A percentile compares a stretch with the other conserved stretches of the same genome.
Evolutionary conservation across 202 grass and related monocot genomes (phyloP).

Genomic region (Zizania palustris): DNA sequence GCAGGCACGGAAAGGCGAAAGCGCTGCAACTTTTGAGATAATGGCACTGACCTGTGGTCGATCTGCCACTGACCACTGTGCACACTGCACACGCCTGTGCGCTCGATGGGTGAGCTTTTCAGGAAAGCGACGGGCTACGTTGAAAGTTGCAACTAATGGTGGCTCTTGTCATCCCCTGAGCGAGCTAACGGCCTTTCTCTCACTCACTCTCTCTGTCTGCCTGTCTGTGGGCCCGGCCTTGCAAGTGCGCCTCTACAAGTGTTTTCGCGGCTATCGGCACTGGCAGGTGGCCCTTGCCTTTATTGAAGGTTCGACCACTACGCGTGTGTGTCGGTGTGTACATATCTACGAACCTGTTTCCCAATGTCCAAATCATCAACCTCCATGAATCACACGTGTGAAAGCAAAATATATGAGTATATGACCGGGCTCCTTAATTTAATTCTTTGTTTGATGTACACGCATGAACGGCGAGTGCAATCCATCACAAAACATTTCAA

Average conservation of each 20-base stretch:
- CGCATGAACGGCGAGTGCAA: no score
- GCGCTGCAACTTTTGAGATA: background rate
- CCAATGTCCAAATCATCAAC: background rate
- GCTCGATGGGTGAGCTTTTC: background rate
- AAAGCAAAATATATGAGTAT: background rate
- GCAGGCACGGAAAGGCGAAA: background rate
- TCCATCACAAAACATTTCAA: background rate
- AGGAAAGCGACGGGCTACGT: background rate
- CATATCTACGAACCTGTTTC: no score
- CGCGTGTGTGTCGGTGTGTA: no score
- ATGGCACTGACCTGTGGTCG: no score
- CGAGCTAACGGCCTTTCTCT: background rate
- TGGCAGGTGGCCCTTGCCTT: background rate
- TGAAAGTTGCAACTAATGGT: background rate
- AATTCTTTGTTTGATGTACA: background rate
- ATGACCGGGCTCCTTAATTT: background rate
- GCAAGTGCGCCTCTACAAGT: background rate
- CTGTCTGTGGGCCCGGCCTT: background rate
- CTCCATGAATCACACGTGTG: background rate
- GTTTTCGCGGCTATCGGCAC: background rate
- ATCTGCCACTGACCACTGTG: no score
- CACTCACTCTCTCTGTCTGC: no score
- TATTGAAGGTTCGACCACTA: background rate
- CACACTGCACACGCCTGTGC: no score
- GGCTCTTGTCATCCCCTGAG: no score